Evolutionary conservation across 495 filamentous ascomycete genomes (phyloP).

Genomic region (Poronia punctata): DNA sequence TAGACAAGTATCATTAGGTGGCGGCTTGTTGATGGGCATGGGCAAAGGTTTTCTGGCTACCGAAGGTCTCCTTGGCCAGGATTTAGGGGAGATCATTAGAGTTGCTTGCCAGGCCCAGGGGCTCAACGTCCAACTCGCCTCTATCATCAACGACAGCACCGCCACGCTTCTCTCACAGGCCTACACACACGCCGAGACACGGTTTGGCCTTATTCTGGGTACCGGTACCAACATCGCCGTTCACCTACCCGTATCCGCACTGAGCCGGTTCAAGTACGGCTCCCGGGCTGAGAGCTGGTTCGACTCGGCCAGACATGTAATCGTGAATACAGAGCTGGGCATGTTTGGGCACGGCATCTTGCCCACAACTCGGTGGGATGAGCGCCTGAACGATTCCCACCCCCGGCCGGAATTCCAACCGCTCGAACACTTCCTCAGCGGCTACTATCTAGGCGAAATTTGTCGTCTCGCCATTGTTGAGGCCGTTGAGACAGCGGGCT

Average conservation of each 20-base stretch:
- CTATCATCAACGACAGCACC: slow-evolving; percentile 80
- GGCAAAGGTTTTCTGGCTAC: slow-evolving; percentile 69
- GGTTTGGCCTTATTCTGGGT: slow-evolving; percentile 50
- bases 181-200: slow-evolving; percentile 60
- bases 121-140: slow-evolving; percentile 57
- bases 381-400: slow-evolving; percentile 52
- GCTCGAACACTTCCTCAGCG: slow-evolving; percentile 74
- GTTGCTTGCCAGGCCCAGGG: slow-evolving; percentile 35
- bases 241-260: slow-evolving; percentile 46
- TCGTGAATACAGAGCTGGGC: slow-evolving; percentile 82
- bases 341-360: slow-evolving; percentile 69
- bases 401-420: slow-evolving; percentile 77
- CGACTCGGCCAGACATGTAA: slow-evolving; percentile 46
- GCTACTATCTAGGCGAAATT: slow-evolving; percentile 79
- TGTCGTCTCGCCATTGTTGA: slow-evolving; percentile 63
- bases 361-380: slow-evolving; percentile 69
- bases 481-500: slow-evolving; percentile 44
- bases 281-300: slow-evolving; percentile 48
- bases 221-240: slow-evolving; percentile 50
- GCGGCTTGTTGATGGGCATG: slow-evolving; percentile 74
- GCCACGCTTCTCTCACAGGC: slow-evolving; percentile 74
- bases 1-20: slow-evolving; percentile 70
- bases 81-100: slow-evolving; percentile 46
- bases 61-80: slow-evolving; percentile 42
- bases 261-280: slow-evolving; percentile 44